Evolutionary conservation across 305 asterid species (phyloP).

Genomic region (Solanum hybrid): DNA sequence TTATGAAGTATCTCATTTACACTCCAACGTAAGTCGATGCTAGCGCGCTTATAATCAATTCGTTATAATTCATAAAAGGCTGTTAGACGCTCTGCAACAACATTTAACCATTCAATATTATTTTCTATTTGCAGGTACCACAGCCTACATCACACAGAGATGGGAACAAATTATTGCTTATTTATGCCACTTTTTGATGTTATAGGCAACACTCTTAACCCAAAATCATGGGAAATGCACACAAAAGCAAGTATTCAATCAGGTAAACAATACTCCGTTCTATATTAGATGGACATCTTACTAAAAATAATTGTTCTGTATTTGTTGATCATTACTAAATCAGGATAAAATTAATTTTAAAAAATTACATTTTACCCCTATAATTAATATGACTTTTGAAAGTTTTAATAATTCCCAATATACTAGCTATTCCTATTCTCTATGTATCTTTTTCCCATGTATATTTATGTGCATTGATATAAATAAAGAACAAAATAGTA

Average conservation of each 20-base stretch:
- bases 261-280: slow-evolving; percentile 14
- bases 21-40: slow-evolving; percentile 68
- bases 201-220: slow-evolving; percentile 59
- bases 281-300: background rate
- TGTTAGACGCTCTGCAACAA: background rate
- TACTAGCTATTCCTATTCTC: background rate
- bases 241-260: slow-evolving; percentile 36
- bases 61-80: too few species aligned
- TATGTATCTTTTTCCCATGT: too few species aligned
- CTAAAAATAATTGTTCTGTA: too few species aligned
- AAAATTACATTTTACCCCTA: too few species aligned
- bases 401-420: too few species aligned
- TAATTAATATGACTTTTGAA: background rate
- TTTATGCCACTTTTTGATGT: slow-evolving; percentile 92
- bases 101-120: background rate
- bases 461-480: background rate
- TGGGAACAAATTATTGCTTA: slow-evolving; percentile 62
- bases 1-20: slow-evolving; percentile 53
- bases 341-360: too few species aligned
- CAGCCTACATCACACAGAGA: slow-evolving; percentile 57
- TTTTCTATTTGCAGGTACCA: slow-evolving; percentile 38
- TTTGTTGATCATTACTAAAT: too few species aligned
- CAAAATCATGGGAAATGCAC: slow-evolving; percentile 66
- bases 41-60: background rate
- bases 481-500: too few species aligned